phyloP scores from a whole-genome alignment of 371 early-diverging fungal species.

The Mucor piriformis region DNA sequence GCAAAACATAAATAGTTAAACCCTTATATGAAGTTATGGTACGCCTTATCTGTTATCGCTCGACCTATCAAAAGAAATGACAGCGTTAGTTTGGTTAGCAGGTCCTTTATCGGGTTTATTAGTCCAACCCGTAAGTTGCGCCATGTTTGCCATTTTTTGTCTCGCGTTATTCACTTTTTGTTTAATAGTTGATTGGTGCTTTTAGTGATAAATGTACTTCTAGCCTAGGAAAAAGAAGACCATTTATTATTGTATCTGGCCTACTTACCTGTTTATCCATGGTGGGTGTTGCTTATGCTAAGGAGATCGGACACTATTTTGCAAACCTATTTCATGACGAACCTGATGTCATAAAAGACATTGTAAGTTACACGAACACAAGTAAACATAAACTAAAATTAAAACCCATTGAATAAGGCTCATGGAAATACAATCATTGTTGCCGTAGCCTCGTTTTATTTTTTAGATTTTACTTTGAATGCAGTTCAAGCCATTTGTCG shows the following conservation, averaged over 20 bases:
- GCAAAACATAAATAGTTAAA: too few species aligned
- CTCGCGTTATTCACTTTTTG: neutral
- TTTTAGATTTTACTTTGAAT: slow-evolving; percentile 76
- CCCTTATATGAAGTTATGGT: slow-evolving; percentile 54
- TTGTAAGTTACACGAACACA: slow-evolving; percentile 18
- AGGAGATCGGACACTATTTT: slow-evolving; percentile 45
- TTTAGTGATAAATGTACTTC: slow-evolving; percentile 66
- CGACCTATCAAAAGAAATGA: slow-evolving; percentile 66
- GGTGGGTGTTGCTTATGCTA: slow-evolving; percentile 68
- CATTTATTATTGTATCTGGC: slow-evolving; percentile 65
- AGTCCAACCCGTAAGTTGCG: slow-evolving; percentile 64
- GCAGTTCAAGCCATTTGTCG: slow-evolving; percentile 67
- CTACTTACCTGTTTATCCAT: slow-evolving; percentile 62
- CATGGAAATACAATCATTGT: slow-evolving; percentile 50
- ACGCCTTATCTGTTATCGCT: slow-evolving; percentile 76
- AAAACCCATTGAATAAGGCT: slow-evolving; percentile 1
- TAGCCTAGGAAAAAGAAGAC: slow-evolving; percentile 62
- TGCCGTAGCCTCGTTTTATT: slow-evolving; percentile 71
- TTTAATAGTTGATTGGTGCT: slow-evolving; percentile 58
- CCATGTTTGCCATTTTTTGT: neutral
- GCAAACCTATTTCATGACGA: neutral
- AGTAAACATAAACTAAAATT: neutral
- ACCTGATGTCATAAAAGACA: slow-evolving; percentile 55
- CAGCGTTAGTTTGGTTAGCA: slow-evolving; percentile 76
- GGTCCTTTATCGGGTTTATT: slow-evolving; percentile 79